phyloP scores from a whole-genome alignment of 352 stramenopile genomes.

The Phytophthora quininea region DNA sequence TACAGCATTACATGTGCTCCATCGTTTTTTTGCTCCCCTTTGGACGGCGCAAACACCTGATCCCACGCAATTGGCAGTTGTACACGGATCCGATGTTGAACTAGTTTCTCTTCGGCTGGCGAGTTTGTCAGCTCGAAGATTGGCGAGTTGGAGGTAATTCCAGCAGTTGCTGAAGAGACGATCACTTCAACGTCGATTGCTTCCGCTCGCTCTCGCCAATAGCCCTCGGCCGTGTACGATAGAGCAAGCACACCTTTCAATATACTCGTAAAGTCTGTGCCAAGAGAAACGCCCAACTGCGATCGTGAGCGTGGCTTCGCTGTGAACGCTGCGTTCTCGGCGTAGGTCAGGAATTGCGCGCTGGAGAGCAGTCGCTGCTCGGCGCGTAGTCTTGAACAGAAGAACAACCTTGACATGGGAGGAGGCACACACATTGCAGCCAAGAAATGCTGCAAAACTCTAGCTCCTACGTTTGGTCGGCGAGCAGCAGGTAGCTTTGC shows the following conservation, averaged over 20 bases:
- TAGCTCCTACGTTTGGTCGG: slow-evolving; percentile 30
- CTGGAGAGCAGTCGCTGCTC: slow-evolving; percentile 37
- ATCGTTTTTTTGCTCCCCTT: background rate
- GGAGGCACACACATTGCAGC: slow-evolving; percentile 36
- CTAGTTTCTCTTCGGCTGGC: slow-evolving; percentile 14
- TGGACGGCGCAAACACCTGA: slow-evolving; percentile 10
- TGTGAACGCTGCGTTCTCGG: slow-evolving; percentile 47
- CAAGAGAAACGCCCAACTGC: slow-evolving; percentile 54
- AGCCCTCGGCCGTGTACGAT: slow-evolving; percentile 8
- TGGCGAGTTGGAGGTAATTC: slow-evolving; percentile 6
- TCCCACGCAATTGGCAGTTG: slow-evolving; percentile 34
- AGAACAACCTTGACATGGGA: slow-evolving; percentile 46
- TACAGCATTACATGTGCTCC: slow-evolving; percentile 20
- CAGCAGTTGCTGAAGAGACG: slow-evolving; percentile 29
- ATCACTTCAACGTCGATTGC: slow-evolving; percentile 37
- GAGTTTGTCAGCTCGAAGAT: slow-evolving; percentile 16
- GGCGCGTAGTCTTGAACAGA: slow-evolving; percentile 36
- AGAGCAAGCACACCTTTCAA: slow-evolving; percentile 46
- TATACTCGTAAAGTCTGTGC: slow-evolving; percentile 56
- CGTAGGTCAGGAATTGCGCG: slow-evolving; percentile 54
- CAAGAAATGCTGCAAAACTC: slow-evolving; percentile 48
- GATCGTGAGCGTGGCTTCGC: slow-evolving; percentile 53
- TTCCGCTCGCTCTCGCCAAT: slow-evolving; percentile 25
- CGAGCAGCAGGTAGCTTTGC: slow-evolving; percentile 25
- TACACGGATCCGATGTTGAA: slow-evolving; percentile 33